These are phyloP conservation scores for Zymoseptoria pseudotritici DNA, from an alignment of 2,329 filamentous ascomycete species.

Conservation along the genomic window DNA sequence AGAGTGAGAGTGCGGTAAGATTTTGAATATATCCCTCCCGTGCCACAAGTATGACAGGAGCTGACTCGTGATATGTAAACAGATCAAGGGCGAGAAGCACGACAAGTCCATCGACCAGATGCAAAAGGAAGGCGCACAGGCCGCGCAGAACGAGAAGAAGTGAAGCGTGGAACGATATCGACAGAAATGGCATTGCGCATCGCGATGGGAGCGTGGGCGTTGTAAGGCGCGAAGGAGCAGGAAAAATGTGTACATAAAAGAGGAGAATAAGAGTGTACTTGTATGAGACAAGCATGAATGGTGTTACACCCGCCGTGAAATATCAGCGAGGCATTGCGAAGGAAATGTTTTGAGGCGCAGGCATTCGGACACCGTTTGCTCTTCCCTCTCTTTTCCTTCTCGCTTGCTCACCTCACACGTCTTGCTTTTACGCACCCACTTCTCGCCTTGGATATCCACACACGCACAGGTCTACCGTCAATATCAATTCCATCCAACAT, in stretches of 20 bases:
- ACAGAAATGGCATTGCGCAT: not conserved
- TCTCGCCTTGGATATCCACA: not conserved
- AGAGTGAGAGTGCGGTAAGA: conserved; percentile 69
- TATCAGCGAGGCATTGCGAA: not conserved
- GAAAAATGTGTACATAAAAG: not conserved
- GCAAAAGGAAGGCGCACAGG: conserved; percentile 30
- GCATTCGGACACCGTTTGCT: not conserved
- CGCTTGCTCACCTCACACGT: not conserved
- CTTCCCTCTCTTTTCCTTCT: not conserved
- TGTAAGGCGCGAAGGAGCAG: no score
- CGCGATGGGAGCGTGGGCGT: not conserved
- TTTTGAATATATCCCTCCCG: conserved; percentile 5
- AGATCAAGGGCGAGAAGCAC: conserved; percentile 31
- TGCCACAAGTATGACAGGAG: not conserved
- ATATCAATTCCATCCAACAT: not conserved
- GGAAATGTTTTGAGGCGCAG: not conserved
- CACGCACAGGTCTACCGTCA: not conserved
- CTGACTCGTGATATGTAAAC: conserved; percentile 1
- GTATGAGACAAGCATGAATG: not conserved
- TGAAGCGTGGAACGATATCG: not conserved
- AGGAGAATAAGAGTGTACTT: not conserved
- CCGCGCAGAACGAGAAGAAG: conserved; percentile 23
- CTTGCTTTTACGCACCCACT: no score
- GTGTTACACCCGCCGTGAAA: no score
- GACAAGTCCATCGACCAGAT: conserved; percentile 27